Base-by-base conservation (phyloP, 1,284 basidiomycete species). In the Dichomitus squalens region DNA sequence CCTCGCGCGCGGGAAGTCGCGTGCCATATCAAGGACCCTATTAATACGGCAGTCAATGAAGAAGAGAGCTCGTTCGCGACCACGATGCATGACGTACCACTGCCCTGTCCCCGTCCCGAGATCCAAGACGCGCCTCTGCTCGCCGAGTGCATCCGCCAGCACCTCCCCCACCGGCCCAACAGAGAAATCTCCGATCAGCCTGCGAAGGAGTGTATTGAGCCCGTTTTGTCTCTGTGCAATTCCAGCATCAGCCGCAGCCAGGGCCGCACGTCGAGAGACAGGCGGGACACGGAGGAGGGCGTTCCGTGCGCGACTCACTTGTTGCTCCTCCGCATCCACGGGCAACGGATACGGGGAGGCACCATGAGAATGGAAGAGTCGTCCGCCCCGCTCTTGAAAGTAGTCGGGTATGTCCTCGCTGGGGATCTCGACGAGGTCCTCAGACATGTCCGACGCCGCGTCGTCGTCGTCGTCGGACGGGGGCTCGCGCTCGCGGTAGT, bases 21-120 rank as follows among this genome's bases (percentile, higher is more conserved):
- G 71, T 52, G 86, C 87, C 85, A 92, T 87, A 62, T 90, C 85
- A 68, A 86, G 77, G 5, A 84, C 76, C 90, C 89, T 92, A 68
- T 36, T 41, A 48, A 56, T 51, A 25, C 44, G 44, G 44, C 29
- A 33, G 44, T 47, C 31, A 47, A 47, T 33, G 31, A 11, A 47
- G 29, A 44, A 44, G 41, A 44, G 41, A 29, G 7, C 25, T n/a
- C 21, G 41, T 44, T 44, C 41, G 41, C 41, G 44, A 27, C 35
- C 46, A 36, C 25, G 44, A 23, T 54, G 47, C 48, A 57, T 49
- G 50, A 58, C 79, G 60, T 64, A 89, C 89, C 89, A 92, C 72
- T 70, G 74, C 11, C 89, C 89, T 18, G 79, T 87, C 12, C 89
- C 89, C 16, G 85, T 88, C 57, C 89, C 84, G 29, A 90, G 66